Evolutionary conservation across 2,329 filamentous ascomycete species (phyloP).

Genomic region (Cladosporium austrohemisphaericum): DNA sequence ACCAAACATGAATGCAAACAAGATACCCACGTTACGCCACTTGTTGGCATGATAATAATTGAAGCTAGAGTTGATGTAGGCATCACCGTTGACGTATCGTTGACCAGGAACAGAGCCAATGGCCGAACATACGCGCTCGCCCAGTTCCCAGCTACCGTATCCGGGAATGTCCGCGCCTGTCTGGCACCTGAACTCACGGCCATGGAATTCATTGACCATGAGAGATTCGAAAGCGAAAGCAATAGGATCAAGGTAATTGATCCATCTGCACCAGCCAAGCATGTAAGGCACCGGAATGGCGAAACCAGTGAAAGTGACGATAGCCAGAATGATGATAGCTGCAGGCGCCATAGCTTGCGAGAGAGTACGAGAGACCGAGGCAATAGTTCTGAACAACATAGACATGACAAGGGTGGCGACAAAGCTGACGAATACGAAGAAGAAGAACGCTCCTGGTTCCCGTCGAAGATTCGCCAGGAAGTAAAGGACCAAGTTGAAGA

Average conservation of each 20-base stretch:
- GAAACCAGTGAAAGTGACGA: constrained; percentile 68
- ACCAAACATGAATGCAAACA: constrained; percentile 43
- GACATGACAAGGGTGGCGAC: constrained; percentile 72
- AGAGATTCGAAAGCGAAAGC: constrained; percentile 76
- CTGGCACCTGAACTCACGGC: constrained; percentile 55
- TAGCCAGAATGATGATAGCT: constrained; percentile 58
- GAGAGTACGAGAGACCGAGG: constrained; percentile 66
- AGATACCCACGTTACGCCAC: constrained; percentile 48
- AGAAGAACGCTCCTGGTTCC: constrained; percentile 74
- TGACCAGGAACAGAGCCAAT: constrained; percentile 41
- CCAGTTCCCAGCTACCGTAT: background rate
- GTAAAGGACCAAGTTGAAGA: constrained; percentile 78
- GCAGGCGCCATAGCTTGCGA: constrained; percentile 56
- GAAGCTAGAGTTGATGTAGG: constrained; percentile 32
- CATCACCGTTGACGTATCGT: constrained; percentile 37
- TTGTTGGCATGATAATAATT: constrained; percentile 38
- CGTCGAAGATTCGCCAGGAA: constrained; percentile 81
- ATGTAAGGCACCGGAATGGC: constrained; percentile 58
- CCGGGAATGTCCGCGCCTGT: constrained; percentile 2
- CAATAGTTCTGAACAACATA: constrained; percentile 80
- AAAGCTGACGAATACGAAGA: constrained; percentile 76
- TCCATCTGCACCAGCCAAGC: constrained; percentile 76
- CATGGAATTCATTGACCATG: constrained; percentile 68
- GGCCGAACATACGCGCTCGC: constrained; percentile 38
- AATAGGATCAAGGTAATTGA: constrained; percentile 76